Percentiles rank a stretch among this genome's conserved stretches.
These are phyloP conservation scores for Entophlyctis luteolus DNA, from an alignment of 192 early-diverging fungal species.

Conservation along the genomic window DNA sequence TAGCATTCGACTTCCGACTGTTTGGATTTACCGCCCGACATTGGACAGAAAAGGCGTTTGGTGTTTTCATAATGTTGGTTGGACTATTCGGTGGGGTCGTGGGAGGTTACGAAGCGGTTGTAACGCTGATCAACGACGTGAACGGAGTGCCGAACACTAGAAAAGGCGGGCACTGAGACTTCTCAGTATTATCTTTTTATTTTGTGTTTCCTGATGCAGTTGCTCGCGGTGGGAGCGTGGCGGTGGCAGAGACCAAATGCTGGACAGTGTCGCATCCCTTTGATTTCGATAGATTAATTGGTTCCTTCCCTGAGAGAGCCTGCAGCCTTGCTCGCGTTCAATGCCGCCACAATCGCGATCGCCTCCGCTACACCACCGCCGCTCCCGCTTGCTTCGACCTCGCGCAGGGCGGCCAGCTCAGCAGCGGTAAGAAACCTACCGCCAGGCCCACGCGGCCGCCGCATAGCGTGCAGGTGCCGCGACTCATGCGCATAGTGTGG, in stretches of 20 bases:
- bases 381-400: conserved; percentile 24
- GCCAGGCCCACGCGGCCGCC: conserved; percentile 92
- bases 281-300: too few species aligned
- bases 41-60: conserved; percentile 50
- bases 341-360: conserved; percentile 9
- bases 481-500: conserved; percentile 88
- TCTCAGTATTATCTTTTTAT: too few species aligned
- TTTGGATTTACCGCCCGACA: conserved; percentile 57
- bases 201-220: too few species aligned
- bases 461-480: conserved; percentile 95
- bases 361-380: conserved; percentile 3
- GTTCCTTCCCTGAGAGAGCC: too few species aligned
- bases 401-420: conserved; percentile 55
- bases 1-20: conserved; percentile 72
- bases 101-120: conserved; percentile 33
- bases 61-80: conserved; percentile 51
- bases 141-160: conserved; percentile 16
- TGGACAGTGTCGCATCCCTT: too few species aligned
- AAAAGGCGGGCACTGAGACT: too few species aligned
- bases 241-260: too few species aligned
- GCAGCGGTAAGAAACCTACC: conserved; percentile 88
- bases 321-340: background rate
- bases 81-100: conserved; percentile 50
- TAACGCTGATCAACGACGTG: conserved; percentile 29
- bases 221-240: too few species aligned